Conservation (phyloP, 192 early-diverging fungal genomes). For the Allomyces macrogynus region DNA sequence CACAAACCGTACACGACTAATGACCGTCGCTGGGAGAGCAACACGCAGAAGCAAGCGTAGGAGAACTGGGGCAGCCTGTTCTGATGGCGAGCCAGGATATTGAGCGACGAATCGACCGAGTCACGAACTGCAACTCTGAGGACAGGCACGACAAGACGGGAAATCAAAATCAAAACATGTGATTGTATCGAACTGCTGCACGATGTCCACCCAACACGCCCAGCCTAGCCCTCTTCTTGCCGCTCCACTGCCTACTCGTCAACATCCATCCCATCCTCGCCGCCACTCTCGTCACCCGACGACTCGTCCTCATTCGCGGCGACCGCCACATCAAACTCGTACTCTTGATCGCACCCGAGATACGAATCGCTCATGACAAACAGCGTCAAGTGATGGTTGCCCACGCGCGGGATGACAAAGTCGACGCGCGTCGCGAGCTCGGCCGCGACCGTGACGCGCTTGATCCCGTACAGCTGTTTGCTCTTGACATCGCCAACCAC, state of each 20-base stretch:
- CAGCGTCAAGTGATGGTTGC: constrained; percentile 42
- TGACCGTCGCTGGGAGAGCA: no score
- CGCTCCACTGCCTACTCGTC: not conserved
- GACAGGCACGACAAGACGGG: no score
- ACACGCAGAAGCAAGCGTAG: no score
- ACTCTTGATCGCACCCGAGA: constrained; percentile 89
- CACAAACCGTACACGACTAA: no score
- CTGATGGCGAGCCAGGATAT: no score
- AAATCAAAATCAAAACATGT: no score
- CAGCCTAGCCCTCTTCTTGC: no score
- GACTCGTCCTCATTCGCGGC: constrained; percentile 32
- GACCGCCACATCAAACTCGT: constrained; percentile 44
- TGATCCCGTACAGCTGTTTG: constrained; percentile 71
- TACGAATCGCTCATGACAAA: constrained; percentile 90
- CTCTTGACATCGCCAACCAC: constrained; percentile 61
- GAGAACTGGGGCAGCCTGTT: no score
- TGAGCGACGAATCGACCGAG: no score
- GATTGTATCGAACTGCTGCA: no score
- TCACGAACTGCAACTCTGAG: no score
- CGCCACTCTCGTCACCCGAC: constrained; percentile 23
- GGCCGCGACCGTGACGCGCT: constrained; percentile 52
- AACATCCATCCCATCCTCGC: constrained; percentile 5
- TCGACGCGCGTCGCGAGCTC: constrained; percentile 48
- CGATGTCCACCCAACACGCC: no score
- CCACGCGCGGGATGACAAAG: constrained; percentile 59